Evolutionary conservation across 371 early-diverging fungal genomes (phyloP).

Genomic region (Chytridium lagenaria): DNA sequence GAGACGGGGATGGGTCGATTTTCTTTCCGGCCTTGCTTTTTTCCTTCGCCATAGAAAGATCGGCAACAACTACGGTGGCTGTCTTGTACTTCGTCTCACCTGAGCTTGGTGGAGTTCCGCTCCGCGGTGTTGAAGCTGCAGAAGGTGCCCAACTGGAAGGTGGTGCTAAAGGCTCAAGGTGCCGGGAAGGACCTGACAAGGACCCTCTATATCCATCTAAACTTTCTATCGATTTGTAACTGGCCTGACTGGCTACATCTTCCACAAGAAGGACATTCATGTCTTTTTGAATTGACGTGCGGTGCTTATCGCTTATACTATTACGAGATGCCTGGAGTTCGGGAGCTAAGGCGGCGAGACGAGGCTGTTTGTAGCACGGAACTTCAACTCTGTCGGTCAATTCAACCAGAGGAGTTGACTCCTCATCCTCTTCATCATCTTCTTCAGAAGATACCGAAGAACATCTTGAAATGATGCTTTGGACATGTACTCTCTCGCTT

Average conservation of each 20-base stretch:
- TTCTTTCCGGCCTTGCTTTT: background rate
- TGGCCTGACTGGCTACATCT: slow-evolving; percentile 5
- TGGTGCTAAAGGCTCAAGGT: slow-evolving; percentile 1
- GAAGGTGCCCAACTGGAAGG: slow-evolving; percentile 18
- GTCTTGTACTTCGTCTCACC: background rate
- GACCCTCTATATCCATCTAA: background rate
- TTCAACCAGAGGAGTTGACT: background rate
- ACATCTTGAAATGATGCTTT: background rate
- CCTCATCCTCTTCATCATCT: slow-evolving; percentile 1
- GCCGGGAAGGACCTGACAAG: background rate
- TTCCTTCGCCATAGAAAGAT: background rate
- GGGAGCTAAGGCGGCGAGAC: background rate
- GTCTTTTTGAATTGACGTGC: background rate
- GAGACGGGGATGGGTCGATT: slow-evolving; percentile 13
- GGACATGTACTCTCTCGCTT: background rate
- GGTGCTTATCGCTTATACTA: background rate
- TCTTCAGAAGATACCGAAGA: background rate
- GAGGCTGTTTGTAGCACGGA: slow-evolving; percentile 7
- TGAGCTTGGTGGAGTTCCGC: slow-evolving; percentile 3
- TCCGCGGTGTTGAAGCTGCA: slow-evolving; percentile 15
- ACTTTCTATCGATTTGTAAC: slow-evolving; percentile 3
- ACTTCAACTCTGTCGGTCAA: too few relatives aligned
- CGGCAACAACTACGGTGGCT: background rate
- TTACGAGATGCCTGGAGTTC: background rate
- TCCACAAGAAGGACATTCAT: background rate